phyloP scores from a whole-genome alignment of 2,329 filamentous ascomycete genomes.

The Neopestalotiopsis clavispora region DNA sequence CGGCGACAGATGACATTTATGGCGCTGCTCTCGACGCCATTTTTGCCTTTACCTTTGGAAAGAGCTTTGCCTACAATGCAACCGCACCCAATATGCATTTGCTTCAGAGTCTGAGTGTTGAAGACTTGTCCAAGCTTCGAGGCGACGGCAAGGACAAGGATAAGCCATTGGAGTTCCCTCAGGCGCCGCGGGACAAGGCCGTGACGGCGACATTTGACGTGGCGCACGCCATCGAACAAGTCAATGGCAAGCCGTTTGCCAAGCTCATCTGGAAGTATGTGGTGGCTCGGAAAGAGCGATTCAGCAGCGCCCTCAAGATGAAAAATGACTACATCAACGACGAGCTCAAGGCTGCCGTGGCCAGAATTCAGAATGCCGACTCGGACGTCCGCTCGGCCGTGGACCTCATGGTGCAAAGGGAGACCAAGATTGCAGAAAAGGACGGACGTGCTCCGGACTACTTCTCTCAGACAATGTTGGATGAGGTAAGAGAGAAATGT shows the following conservation, averaged over 20 bases:
- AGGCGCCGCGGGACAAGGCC: constrained; percentile 3
- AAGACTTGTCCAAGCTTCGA: constrained; percentile 11
- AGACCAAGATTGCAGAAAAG: constrained; percentile 33
- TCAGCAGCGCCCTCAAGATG: constrained; percentile 18
- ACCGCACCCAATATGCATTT: neutral
- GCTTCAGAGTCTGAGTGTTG: neutral
- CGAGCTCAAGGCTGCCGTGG: constrained; percentile 22
- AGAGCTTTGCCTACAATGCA: constrained; percentile 10
- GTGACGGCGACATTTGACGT: constrained; percentile 2
- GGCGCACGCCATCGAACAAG: constrained; percentile 6
- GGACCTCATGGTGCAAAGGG: constrained; percentile 38
- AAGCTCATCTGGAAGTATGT: constrained; percentile 16
- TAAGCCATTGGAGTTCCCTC: constrained; percentile 14
- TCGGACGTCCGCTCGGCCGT: constrained; percentile 33
- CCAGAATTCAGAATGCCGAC: constrained; percentile 26
- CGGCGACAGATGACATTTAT: constrained; percentile 28
- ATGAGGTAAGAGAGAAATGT: constrained; percentile 21
- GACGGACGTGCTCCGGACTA: constrained; percentile 31
- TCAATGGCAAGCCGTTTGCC: neutral
- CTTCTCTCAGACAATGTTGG: constrained; percentile 27
- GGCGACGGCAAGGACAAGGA: constrained; percentile 12
- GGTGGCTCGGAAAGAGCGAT: constrained; percentile 26
- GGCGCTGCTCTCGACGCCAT: constrained; percentile 21
- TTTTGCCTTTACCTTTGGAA: constrained; percentile 22
- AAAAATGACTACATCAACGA: constrained; percentile 34